Percentiles rank a stretch among this genome's conserved stretches.
phyloP scores from a whole-genome alignment of 108 stramenopile species.

The Mayamaea pseudoterrestris region DNA sequence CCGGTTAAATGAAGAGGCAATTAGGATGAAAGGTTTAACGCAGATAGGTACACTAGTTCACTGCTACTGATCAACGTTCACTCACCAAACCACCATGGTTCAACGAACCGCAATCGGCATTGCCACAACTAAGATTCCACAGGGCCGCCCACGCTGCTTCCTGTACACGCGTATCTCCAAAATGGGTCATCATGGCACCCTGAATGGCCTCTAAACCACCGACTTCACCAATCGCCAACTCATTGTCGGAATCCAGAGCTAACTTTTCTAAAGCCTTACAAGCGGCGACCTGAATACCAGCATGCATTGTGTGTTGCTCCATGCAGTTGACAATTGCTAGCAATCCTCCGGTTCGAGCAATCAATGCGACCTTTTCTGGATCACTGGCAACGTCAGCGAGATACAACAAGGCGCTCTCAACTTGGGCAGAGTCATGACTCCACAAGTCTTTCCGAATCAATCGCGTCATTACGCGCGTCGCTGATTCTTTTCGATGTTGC shows the following conservation, averaged over 20 bases:
- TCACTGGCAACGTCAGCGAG: constrained; percentile 12
- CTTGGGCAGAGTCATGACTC: constrained; percentile 17
- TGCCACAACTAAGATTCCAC: constrained; percentile 24
- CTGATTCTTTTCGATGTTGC: no score
- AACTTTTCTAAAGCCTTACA: constrained; percentile 22
- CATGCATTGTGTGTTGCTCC: constrained; percentile 15
- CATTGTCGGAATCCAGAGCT: constrained; percentile 26
- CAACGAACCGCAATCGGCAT: no score
- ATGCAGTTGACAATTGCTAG: constrained; percentile 26
- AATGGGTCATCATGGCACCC: constrained; percentile 34
- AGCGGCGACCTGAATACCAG: constrained; percentile 14
- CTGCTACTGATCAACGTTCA: no score
- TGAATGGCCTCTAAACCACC: constrained; percentile 43
- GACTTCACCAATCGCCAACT: constrained; percentile 21
- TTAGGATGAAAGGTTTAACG: no score
- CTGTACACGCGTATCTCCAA: constrained; percentile 27
- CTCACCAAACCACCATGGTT: no score
- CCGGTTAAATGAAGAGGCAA: no score
- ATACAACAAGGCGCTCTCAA: constrained; percentile 12
- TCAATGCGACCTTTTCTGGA: not conserved
- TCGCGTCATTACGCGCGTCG: no score
- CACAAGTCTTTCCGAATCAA: constrained; percentile 25
- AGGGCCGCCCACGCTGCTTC: constrained; percentile 42
- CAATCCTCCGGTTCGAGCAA: constrained; percentile 21
- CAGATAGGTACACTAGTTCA: no score